Evolutionary conservation across 208 protist genomes (phyloP).

Genomic region (Leishmania braziliensis): DNA sequence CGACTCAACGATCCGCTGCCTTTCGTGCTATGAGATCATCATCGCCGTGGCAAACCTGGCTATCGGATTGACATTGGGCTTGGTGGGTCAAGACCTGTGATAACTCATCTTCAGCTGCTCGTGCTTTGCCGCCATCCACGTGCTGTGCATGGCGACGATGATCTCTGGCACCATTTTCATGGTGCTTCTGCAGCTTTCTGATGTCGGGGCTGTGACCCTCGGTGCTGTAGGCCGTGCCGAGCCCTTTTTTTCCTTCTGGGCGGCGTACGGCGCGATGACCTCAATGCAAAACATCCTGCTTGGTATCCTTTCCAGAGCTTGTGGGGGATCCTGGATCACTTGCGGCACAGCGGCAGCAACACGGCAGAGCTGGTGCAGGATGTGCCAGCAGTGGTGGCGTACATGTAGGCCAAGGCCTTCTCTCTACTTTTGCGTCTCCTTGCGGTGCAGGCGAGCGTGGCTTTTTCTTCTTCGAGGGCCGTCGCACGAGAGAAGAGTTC

Average conservation of each 20-base stretch:
- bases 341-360: conserved; percentile 15
- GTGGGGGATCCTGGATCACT: conserved; percentile 73
- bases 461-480: conserved; percentile 65
- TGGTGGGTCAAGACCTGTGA: conserved; percentile 75
- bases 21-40: conserved; percentile 88
- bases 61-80: conserved; percentile 84
- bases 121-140: conserved; percentile 64
- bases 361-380: conserved; percentile 10
- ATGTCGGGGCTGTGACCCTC: conserved; percentile 90
- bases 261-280: conserved; percentile 93
- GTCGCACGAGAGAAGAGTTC: conserved; percentile 51
- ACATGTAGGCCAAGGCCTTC: conserved; percentile 58
- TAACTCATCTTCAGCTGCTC: conserved; percentile 64
- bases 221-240: conserved; percentile 70
- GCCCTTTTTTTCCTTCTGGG: conserved; percentile 76
- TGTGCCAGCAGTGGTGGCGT: conserved; percentile 65
- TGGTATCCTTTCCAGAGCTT: conserved; percentile 73
- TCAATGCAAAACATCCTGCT: conserved; percentile 85
- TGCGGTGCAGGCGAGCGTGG: conserved; percentile 48
- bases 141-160: conserved; percentile 77
- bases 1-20: conserved; percentile 58
- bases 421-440: conserved; percentile 50
- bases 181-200: conserved; percentile 88
- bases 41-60: conserved; percentile 77
- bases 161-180: conserved; percentile 71